phyloP scores from a whole-genome alignment of 345 rosid species.

The Eutrema heterophyllum region DNA sequence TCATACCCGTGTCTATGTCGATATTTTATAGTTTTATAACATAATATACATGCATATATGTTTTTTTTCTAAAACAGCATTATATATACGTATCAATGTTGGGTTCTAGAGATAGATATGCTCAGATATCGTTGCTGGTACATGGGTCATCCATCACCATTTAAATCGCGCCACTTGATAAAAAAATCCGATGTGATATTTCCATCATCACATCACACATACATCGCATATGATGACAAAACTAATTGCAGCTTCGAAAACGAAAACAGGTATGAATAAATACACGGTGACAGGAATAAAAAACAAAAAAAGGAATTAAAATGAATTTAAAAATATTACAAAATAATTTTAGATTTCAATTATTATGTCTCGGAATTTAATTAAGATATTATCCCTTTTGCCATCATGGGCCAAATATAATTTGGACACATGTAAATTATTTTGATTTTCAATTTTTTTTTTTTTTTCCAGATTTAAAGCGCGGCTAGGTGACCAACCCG shows the following conservation, averaged over 20 bases:
- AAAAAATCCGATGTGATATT: background rate
- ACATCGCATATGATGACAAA: slow-evolving; percentile 13
- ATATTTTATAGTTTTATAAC: too few species aligned
- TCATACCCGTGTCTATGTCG: too few species aligned
- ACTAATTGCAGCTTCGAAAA: slow-evolving; percentile 7
- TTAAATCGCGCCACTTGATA: background rate
- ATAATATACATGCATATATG: too few species aligned
- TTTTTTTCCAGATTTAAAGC: too few species aligned
- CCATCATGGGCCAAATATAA: slow-evolving; percentile 11
- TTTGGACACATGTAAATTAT: slow-evolving; percentile 14
- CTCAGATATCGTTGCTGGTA: background rate
- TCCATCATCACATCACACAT: slow-evolving; percentile 1
- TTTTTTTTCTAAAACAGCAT: too few species aligned
- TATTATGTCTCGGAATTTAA: slow-evolving; percentile 1
- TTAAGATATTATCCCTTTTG: background rate
- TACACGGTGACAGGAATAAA: background rate
- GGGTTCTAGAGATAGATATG: background rate
- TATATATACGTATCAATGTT: too few species aligned
- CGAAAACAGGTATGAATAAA: slow-evolving; percentile 21
- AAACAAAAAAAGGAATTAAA: background rate
- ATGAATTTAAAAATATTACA: background rate
- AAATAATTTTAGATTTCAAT: background rate
- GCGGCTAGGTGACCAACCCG: too few species aligned
- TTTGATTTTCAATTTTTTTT: background rate
- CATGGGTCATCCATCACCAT: background rate